A percentile compares a stretch with the other conserved stretches of the same genome.
Evolutionary conservation across 2,329 filamentous ascomycete species (phyloP).

Genomic region (Aureobasidium sp.): DNA sequence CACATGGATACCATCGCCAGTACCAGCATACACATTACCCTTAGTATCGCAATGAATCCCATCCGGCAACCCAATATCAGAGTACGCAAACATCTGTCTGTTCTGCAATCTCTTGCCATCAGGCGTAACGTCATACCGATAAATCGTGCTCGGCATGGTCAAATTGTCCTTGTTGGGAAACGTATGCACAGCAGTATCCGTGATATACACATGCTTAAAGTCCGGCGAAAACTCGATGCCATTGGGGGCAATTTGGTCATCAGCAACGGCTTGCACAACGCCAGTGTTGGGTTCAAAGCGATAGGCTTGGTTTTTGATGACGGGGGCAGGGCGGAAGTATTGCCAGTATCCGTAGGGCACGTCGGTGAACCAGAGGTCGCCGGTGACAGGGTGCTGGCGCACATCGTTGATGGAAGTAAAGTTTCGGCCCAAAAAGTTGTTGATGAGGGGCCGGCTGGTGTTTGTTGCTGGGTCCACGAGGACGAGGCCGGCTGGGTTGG

Average conservation of each 20-base stretch:
- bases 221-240: conserved; percentile 41
- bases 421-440: conserved; percentile 43
- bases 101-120: conserved; percentile 29
- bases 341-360: conserved; percentile 35
- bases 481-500: conserved; percentile 23
- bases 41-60: conserved; percentile 18
- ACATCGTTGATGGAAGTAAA: conserved; percentile 41
- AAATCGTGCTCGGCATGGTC: conserved; percentile 37
- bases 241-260: conserved; percentile 38
- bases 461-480: conserved; percentile 38
- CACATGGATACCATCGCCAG: conserved; percentile 18
- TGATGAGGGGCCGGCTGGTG: conserved; percentile 35
- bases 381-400: conserved; percentile 30
- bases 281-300: conserved; percentile 38
- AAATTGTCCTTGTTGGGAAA: conserved; percentile 23
- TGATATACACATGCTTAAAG: conserved; percentile 39
- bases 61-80: conserved; percentile 15
- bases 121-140: conserved; percentile 35
- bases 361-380: conserved; percentile 47
- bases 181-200: conserved; percentile 31
- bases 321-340: conserved; percentile 31
- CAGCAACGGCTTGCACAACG: conserved; percentile 35
- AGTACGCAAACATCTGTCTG: conserved; percentile 17
- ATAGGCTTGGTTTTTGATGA: conserved; percentile 32
- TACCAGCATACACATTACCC: conserved; percentile 18